Percentiles rank a stretch among this genome's conserved stretches.
phyloP scores from a whole-genome alignment of 2,329 filamentous ascomycete genomes.

The Didymella arachidicola region DNA sequence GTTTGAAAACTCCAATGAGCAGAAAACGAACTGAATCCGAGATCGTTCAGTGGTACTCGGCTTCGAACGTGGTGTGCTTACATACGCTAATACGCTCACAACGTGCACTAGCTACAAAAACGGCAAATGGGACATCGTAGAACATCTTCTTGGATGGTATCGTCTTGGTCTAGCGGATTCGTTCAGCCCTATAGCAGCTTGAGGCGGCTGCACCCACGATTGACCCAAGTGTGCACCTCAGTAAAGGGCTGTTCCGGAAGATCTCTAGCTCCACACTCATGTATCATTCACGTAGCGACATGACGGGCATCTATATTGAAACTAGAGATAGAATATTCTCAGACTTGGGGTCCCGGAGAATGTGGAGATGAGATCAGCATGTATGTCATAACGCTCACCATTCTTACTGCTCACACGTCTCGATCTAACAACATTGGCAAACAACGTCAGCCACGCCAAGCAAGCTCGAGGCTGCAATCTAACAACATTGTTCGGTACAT shows the following conservation, averaged over 20 bases:
- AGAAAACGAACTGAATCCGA: neutral
- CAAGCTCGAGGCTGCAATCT: constrained; percentile 8
- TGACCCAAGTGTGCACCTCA: neutral
- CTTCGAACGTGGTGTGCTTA: constrained; percentile 25
- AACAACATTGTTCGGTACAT: constrained; percentile 5
- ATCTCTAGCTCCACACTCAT: neutral
- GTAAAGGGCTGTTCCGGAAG: neutral
- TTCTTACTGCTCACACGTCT: neutral
- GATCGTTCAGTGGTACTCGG: constrained; percentile 1
- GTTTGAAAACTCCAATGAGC: neutral
- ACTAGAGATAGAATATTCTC: neutral
- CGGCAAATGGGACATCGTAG: constrained; percentile 25
- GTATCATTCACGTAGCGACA: too few relatives aligned
- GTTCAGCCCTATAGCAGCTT: neutral
- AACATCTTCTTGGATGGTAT: constrained; percentile 14
- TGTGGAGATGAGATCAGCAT: constrained; percentile 11
- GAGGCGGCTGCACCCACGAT: neutral
- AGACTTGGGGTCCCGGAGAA: neutral
- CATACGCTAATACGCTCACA: constrained; percentile 23
- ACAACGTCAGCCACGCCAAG: constrained; percentile 17
- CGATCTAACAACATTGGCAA: constrained; percentile 9
- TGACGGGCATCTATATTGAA: neutral
- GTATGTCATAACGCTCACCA: neutral
- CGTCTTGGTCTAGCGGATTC: constrained; percentile 12
- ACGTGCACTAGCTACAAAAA: constrained; percentile 25